Evolutionary conservation across 805 yeast species (phyloP), one percentile per base, ranked within the genome.

Genomic region (Cyberlindnera maritima): DNA sequence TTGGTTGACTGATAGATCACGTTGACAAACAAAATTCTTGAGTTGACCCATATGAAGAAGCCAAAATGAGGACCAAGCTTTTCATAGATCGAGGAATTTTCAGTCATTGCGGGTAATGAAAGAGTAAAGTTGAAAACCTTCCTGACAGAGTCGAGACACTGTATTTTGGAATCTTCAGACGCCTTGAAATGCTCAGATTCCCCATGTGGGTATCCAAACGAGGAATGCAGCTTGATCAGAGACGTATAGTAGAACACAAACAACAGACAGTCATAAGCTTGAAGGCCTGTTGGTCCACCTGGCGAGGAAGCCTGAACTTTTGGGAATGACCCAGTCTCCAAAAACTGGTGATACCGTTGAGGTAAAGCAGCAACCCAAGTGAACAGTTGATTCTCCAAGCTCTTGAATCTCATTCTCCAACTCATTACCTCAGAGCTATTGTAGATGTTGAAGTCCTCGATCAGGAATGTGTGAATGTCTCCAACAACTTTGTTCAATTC

Each of bases 51-150:
- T 14, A 65, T 55, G 38, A 49, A 59, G 36, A 66, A 63, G 1
- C 67, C 63, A 44, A 62, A 66, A 34, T 57, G 60, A 6, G 69
- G 70, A 1, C 71, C 69, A 20, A 62, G 39, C 31, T 44, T 55
- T 15, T 53, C 57, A 34, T 53, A 50, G 10, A 56, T 49, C 5
- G 20, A 15, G 11, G 51, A 50, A 38, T 58, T 55, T 17, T 47
- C 53, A 1, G 50, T 42, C 2, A 29, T 1, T 1, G 23, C n/a
- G 1, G 52, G 49, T 14, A 58, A 25, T 4, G 47, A 36, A 11
- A 39, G 19, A 10, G 55, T 56, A 41, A 58, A 55, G 1, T 44
- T 36, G 36, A 48, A 52, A 6, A 57, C 58, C 26, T 43, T 52
- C 2, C 32, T 37, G n/a, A 58, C 58, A 19, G 57, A 46, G 11